A percentile compares a stretch with the other conserved stretches of the same genome.
phyloP scores from a whole-genome alignment of 2,329 filamentous ascomycete genomes.

The Macroventuria anomochaeta region DNA sequence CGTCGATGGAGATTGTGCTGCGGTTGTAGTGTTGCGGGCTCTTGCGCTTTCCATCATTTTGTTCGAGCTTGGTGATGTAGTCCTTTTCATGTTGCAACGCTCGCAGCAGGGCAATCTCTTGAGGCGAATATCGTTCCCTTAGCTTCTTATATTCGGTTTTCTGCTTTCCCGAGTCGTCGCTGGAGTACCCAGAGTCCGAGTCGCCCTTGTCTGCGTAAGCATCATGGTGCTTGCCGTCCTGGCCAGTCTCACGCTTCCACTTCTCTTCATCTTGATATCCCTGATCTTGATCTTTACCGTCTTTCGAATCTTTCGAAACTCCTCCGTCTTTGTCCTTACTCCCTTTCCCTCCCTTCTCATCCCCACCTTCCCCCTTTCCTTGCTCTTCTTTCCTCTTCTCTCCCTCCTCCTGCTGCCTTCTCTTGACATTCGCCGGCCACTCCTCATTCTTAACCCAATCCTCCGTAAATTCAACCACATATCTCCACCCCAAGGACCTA shows the following conservation, averaged over 20 bases:
- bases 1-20: slow-evolving; percentile 52
- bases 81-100: slow-evolving; percentile 55
- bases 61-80: slow-evolving; percentile 50
- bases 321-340: neutral
- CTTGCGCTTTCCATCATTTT: slow-evolving; percentile 53
- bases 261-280: slow-evolving; percentile 38
- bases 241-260: slow-evolving; percentile 30
- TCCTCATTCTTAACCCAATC: slow-evolving; percentile 57
- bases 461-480: slow-evolving; percentile 58
- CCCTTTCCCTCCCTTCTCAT: slow-evolving; percentile 27
- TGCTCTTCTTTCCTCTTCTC: slow-evolving; percentile 28
- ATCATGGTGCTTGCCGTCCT: slow-evolving; percentile 47
- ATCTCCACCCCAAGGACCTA: slow-evolving; percentile 57
- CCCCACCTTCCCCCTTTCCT: slow-evolving; percentile 29
- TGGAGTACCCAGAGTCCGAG: slow-evolving; percentile 25
- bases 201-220: slow-evolving; percentile 39
- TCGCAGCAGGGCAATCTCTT: slow-evolving; percentile 49
- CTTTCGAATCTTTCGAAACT: neutral
- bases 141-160: slow-evolving; percentile 40
- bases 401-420: slow-evolving; percentile 41
- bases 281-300: neutral
- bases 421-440: slow-evolving; percentile 58
- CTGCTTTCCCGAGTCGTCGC: slow-evolving; percentile 25
- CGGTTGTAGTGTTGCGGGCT: slow-evolving; percentile 47
- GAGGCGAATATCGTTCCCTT: slow-evolving; percentile 47